Evolutionary conservation across 2,329 filamentous ascomycete genomes (phyloP).

Genomic region (Pyrenophora seminiperda): DNA sequence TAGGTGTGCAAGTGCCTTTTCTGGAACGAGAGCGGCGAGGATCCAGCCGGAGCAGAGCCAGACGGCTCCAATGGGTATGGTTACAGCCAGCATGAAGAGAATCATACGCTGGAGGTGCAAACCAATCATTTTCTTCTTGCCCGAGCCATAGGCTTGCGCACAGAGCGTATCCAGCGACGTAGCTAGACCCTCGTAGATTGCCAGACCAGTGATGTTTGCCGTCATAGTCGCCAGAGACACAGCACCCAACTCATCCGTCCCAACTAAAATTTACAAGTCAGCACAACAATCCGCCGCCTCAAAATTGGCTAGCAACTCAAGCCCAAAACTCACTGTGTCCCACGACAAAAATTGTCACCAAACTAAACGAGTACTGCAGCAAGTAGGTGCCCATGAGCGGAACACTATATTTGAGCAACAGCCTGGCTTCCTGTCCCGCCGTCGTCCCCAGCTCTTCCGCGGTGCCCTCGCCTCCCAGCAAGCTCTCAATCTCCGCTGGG

Average conservation of each 20-base stretch:
- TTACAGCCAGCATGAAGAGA: slow-evolving; percentile 55
- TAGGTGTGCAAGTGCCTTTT: slow-evolving; percentile 55
- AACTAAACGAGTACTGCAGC: slow-evolving; percentile 59
- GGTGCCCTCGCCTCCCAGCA: slow-evolving; percentile 30
- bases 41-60: slow-evolving; percentile 58
- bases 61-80: slow-evolving; percentile 55
- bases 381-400: slow-evolving; percentile 61
- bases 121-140: slow-evolving; percentile 55
- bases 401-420: slow-evolving; percentile 52
- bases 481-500: slow-evolving; percentile 34
- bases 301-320: too few species aligned
- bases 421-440: slow-evolving; percentile 35
- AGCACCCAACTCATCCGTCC: slow-evolving; percentile 59
- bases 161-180: slow-evolving; percentile 59
- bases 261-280: slow-evolving; percentile 36
- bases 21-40: slow-evolving; percentile 54
- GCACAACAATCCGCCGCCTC: background rate
- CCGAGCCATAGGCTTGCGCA: slow-evolving; percentile 59
- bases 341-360: slow-evolving; percentile 59
- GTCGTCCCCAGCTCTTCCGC: slow-evolving; percentile 33
- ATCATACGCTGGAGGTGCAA: slow-evolving; percentile 61
- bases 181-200: slow-evolving; percentile 59
- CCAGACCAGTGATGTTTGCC: slow-evolving; percentile 60
- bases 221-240: slow-evolving; percentile 60
- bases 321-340: slow-evolving; percentile 47